Base-by-base conservation (phyloP, 2,329 filamentous ascomycete genomes). In the Tolypocladium paradoxum region DNA sequence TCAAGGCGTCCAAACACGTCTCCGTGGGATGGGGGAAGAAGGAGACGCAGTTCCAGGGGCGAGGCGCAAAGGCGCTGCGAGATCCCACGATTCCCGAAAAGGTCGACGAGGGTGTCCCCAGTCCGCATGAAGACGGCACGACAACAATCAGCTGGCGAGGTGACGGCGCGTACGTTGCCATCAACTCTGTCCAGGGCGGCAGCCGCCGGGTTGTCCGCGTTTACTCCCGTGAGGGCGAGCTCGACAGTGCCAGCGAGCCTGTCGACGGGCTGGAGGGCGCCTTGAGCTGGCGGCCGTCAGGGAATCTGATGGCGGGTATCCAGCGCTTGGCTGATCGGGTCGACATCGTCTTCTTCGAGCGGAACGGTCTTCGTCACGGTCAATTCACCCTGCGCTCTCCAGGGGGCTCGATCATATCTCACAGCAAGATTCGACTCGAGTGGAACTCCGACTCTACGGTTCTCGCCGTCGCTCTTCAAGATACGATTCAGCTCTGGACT, bases 11-110 rank as follows among this genome's bases (percentile, higher is more conserved):
- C 29, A 93, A 86, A 67, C 91, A 96, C 73, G 93, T 96, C 54
- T 95, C 90, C 22, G 92, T 99, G 24, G 93, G 93, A 49, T 99
- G 93, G 93, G 93, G 93, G 55, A 97, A 97, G 74, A 90, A 88
- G 66, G 93, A 99, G 71, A 99, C 93, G 0, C 93, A 99, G 68
- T 99, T 99, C 68, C 88, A 96, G 65, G 93, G 93, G 50, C 90
- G 88, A 63, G 83, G 91, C 57, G 92, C 91, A 54, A 84, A 83
- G 71, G 90, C 90, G 22, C 75, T 97, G 58, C 82, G 89, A 52
- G 93, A 99, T 68, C 93, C 93, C 18, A 99, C 93, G 11, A 88
- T 99, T 60, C 93, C 93, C 0, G 91, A 97, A 67, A 88, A 85
- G 65, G 81, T 96, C 20, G 93, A 97, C 63, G 82, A 91, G 65